phyloP scores from a whole-genome alignment of 345 rosid species.

The Raphanus raphanistrum region DNA sequence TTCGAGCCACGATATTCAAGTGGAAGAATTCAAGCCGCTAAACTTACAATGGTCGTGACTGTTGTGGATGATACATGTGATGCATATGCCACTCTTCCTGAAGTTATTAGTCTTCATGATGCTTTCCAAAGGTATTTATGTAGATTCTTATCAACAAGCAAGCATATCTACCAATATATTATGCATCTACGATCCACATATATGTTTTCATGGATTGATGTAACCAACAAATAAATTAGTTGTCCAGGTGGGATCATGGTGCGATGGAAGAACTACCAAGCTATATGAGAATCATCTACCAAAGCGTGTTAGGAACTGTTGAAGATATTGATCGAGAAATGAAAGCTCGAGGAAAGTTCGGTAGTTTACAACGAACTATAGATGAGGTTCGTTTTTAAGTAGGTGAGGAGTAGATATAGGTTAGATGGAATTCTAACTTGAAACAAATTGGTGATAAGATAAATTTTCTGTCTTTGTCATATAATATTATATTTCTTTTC shows the following conservation, averaged over 20 bases:
- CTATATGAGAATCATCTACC: slow-evolving; percentile 3
- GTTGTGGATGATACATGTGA: slow-evolving; percentile 18
- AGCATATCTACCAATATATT: background rate
- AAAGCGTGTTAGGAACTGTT: background rate
- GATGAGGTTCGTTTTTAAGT: background rate
- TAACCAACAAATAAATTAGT: background rate
- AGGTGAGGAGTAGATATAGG: too few relatives aligned
- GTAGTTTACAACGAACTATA: background rate
- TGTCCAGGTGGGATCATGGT: background rate
- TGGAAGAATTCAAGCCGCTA: background rate
- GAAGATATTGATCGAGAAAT: slow-evolving; percentile 16
- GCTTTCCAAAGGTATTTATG: slow-evolving; percentile 6
- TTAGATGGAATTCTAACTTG: too few relatives aligned
- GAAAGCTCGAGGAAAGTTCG: background rate
- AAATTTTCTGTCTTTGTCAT: too few relatives aligned
- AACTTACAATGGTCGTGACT: background rate
- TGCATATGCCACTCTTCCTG: slow-evolving; percentile 18
- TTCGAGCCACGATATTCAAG: slow-evolving; percentile 19
- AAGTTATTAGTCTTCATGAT: background rate
- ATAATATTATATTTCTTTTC: too few relatives aligned
- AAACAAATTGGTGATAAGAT: too few relatives aligned
- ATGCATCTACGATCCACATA: background rate
- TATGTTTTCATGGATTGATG: background rate
- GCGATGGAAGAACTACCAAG: background rate
- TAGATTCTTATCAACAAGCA: background rate